phyloP scores from a whole-genome alignment of 129 eudicot genomes.

The Gnaphalium uliginosum region DNA sequence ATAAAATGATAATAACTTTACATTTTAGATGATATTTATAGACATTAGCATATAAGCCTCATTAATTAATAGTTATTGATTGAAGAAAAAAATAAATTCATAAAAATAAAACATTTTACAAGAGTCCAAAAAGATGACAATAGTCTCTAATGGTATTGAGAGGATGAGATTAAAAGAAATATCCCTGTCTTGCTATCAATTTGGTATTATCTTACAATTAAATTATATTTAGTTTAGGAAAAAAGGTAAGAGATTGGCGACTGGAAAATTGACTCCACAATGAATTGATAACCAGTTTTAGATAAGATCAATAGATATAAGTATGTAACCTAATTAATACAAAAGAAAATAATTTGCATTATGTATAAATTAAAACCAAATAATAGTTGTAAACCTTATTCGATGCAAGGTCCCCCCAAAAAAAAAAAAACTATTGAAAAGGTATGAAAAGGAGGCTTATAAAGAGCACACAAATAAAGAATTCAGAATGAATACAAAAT shows the following conservation, averaged over 20 bases:
- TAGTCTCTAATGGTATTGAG: neutral
- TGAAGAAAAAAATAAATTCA: neutral
- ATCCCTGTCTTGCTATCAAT: neutral
- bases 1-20: no score
- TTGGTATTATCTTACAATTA: neutral
- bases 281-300: slow-evolving; percentile 12
- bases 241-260: neutral
- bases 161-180: slow-evolving; percentile 1
- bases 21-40: no score
- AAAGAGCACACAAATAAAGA: slow-evolving; percentile 10
- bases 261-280: slow-evolving; percentile 18
- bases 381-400: neutral
- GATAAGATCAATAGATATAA: slow-evolving; percentile 19
- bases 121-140: neutral
- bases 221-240: neutral
- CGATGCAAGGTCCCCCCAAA: neutral
- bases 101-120: neutral
- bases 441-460: neutral
- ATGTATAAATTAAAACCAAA: neutral
- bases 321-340: neutral
- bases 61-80: neutral
- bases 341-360: no score
- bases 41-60: no score
- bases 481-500: neutral
- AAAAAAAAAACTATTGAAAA: neutral